These are phyloP conservation scores for Arabis hirsuta DNA, from an alignment of 345 rosid species.

Conservation along the genomic window DNA sequence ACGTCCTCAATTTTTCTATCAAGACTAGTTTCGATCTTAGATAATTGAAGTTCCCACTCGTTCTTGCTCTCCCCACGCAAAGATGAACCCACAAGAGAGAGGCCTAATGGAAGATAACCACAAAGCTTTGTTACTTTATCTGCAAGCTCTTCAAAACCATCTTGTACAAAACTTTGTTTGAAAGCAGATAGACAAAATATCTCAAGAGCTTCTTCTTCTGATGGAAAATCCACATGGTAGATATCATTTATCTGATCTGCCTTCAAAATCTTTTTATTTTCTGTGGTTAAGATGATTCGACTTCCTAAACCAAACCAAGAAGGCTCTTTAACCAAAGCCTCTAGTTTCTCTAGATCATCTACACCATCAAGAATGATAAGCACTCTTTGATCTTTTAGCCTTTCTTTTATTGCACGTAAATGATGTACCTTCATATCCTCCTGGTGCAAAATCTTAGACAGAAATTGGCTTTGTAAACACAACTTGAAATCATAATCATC, in stretches of 20 bases:
- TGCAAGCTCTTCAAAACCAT: conserved; percentile 1
- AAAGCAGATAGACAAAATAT: conserved; percentile 22
- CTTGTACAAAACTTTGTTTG: background rate
- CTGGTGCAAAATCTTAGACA: too few species aligned
- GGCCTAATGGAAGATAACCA: conserved; percentile 36
- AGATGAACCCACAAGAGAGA: conserved; percentile 36
- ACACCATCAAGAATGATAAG: conserved; percentile 57
- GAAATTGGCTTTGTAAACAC: too few species aligned
- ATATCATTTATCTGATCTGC: too few species aligned
- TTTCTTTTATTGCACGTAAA: background rate
- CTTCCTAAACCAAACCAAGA: too few species aligned
- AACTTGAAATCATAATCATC: too few species aligned
- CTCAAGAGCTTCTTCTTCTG: conserved; percentile 9
- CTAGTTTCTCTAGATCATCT: conserved; percentile 43
- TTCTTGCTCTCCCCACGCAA: background rate
- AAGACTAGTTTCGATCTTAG: conserved; percentile 13
- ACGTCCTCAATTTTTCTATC: conserved; percentile 9
- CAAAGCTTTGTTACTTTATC: background rate
- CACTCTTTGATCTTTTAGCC: conserved; percentile 30
- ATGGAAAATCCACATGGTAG: background rate
- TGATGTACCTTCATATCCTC: background rate
- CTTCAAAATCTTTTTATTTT: too few species aligned
- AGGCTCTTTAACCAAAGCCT: conserved; percentile 44
- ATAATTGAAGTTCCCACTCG: conserved; percentile 30
- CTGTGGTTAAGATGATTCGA: too few species aligned